These are phyloP conservation scores for Paraphoma sp. DNA, from an alignment of 2,329 filamentous ascomycete genomes.

Conservation along the genomic window DNA sequence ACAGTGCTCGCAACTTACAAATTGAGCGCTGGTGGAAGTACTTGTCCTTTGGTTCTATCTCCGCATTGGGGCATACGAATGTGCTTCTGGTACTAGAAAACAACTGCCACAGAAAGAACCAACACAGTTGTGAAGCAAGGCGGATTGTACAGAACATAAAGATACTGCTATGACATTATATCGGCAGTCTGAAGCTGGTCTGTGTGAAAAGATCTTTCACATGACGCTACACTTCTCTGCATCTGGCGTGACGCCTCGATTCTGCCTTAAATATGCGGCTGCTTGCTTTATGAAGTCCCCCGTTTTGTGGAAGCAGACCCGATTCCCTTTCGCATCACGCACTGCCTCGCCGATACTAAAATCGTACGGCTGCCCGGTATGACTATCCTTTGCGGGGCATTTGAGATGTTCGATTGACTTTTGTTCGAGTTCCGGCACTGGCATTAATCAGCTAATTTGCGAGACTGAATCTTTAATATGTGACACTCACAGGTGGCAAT, in stretches of 20 bases:
- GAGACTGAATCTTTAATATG: background rate
- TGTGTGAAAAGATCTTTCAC: constrained; percentile 6
- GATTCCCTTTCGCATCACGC: constrained; percentile 42
- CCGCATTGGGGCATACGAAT: too few species aligned
- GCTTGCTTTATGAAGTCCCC: constrained; percentile 46
- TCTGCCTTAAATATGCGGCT: constrained; percentile 33
- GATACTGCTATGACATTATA: background rate
- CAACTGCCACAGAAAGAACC: too few species aligned
- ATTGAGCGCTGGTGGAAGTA: too few species aligned
- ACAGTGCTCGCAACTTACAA: too few species aligned
- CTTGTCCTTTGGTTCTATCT: too few species aligned
- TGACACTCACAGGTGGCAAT: constrained; percentile 36
- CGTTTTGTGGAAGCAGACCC: constrained; percentile 44
- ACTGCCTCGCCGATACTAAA: constrained; percentile 41
- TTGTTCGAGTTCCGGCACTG: constrained; percentile 36
- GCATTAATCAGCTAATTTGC: constrained; percentile 1
- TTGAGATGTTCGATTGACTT: constrained; percentile 38
- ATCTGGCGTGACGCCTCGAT: constrained; percentile 27
- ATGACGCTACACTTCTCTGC: constrained; percentile 26
- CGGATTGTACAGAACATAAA: background rate
- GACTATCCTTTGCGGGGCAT: constrained; percentile 40
- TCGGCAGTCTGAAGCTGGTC: background rate
- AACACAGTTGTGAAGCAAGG: background rate
- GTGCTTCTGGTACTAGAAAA: too few species aligned
- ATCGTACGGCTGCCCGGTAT: constrained; percentile 43